Evolutionary conservation across 768 basidiomycete genomes (phyloP).

Genomic region (Leccinum imitatum): DNA sequence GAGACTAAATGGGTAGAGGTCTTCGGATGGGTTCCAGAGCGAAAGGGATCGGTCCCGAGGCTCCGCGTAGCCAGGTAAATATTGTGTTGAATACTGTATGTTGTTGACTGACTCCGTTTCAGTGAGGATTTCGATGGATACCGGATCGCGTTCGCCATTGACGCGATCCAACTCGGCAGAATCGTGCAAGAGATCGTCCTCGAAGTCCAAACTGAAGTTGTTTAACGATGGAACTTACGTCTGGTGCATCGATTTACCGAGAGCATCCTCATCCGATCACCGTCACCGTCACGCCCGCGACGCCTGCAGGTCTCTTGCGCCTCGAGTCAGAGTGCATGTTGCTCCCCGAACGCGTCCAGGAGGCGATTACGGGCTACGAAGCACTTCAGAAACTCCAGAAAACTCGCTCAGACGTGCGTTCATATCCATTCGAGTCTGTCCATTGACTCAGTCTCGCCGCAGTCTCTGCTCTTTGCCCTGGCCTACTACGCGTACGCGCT

Average conservation of each 20-base stretch:
- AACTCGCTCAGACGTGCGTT: slow-evolving; percentile 59
- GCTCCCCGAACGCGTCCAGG: slow-evolving; percentile 53
- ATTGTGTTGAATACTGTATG: not conserved
- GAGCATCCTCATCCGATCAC: slow-evolving; percentile 44
- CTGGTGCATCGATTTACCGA: not conserved
- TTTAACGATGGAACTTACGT: slow-evolving; percentile 2
- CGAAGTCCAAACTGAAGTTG: slow-evolving; percentile 13
- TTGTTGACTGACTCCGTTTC: not conserved
- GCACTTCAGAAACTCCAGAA: slow-evolving; percentile 48
- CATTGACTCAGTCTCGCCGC: slow-evolving; percentile 11
- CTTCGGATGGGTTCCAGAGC: slow-evolving; percentile 82
- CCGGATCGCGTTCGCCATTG: slow-evolving; percentile 26
- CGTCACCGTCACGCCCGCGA: slow-evolving; percentile 61
- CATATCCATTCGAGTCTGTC: not conserved
- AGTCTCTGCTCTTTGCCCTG: slow-evolving; percentile 68
- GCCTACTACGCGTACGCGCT: slow-evolving; percentile 84
- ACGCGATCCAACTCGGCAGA: slow-evolving; percentile 19
- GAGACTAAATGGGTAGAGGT: slow-evolving; percentile 79
- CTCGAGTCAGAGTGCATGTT: slow-evolving; percentile 61
- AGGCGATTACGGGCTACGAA: slow-evolving; percentile 47
- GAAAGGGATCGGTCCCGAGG: slow-evolving; percentile 36
- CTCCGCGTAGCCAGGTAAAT: slow-evolving; percentile 21
- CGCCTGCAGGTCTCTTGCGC: slow-evolving; percentile 39
- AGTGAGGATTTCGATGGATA: slow-evolving; percentile 34
- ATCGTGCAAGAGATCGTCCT: slow-evolving; percentile 6